Conservation (phyloP, 2,329 filamentous ascomycete species). For the Lecanicillium sp. region DNA sequence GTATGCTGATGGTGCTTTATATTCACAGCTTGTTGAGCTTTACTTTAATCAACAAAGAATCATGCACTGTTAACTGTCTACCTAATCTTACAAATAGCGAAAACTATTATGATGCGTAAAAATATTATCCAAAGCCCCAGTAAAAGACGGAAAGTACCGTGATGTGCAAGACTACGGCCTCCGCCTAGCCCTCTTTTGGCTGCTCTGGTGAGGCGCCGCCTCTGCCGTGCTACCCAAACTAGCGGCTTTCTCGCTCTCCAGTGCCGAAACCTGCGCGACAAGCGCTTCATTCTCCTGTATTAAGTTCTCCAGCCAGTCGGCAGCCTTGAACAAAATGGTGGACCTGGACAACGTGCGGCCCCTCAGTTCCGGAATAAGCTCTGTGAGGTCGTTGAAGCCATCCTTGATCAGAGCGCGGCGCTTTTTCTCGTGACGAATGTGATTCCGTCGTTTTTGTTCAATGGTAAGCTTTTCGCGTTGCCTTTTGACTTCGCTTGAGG, state of each 20-base stretch:
- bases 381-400: slow-evolving; percentile 5
- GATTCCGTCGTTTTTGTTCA: slow-evolving; percentile 7
- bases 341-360: slow-evolving; percentile 7
- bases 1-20: too few relatives aligned
- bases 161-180: too few relatives aligned
- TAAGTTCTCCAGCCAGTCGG: slow-evolving; percentile 2
- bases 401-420: slow-evolving; percentile 6
- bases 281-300: slow-evolving; percentile 4
- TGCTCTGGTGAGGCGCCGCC: too few relatives aligned
- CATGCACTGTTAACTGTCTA: too few relatives aligned
- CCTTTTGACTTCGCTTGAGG: not conserved
- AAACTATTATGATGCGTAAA: too few relatives aligned
- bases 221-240: too few relatives aligned
- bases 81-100: too few relatives aligned
- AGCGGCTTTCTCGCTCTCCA: not conserved
- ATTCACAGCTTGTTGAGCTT: too few relatives aligned
- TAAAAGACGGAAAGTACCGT: too few relatives aligned
- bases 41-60: too few relatives aligned
- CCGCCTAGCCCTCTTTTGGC: too few relatives aligned
- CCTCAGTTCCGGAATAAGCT: slow-evolving; percentile 6
- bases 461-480: slow-evolving; percentile 6
- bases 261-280: not conserved
- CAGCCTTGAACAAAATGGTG: slow-evolving; percentile 4
- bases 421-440: slow-evolving; percentile 8
- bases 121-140: too few relatives aligned